These are phyloP conservation scores for Penicillium polonicum DNA, from an alignment of 2,329 filamentous ascomycete species.

Conservation along the genomic window DNA sequence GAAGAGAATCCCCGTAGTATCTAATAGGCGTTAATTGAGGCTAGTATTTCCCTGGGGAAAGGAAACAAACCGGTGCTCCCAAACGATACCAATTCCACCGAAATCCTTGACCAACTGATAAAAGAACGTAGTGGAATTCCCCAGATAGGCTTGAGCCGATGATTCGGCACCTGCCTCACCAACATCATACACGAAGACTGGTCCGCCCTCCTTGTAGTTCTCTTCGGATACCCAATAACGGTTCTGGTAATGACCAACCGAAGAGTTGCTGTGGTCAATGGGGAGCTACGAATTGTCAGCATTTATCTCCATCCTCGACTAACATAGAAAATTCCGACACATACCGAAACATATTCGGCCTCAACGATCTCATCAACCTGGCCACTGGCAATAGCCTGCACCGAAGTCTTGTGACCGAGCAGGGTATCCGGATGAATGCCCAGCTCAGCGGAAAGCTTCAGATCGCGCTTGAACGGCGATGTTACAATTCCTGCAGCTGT, in stretches of 20 bases:
- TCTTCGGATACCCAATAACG: slow-evolving; percentile 55
- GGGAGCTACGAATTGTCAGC: slow-evolving; percentile 27
- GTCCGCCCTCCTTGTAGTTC: slow-evolving; percentile 59
- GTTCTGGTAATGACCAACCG: slow-evolving; percentile 53
- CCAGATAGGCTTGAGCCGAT: slow-evolving; percentile 40
- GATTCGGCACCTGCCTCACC: slow-evolving; percentile 47
- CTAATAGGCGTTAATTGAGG: slow-evolving; percentile 22
- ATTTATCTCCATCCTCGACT: background rate
- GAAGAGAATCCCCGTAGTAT: slow-evolving; percentile 46
- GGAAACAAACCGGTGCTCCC: slow-evolving; percentile 43
- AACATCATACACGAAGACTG: slow-evolving; percentile 51
- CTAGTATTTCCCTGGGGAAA: background rate
- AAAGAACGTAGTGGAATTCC: slow-evolving; percentile 33
- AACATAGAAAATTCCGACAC: background rate
- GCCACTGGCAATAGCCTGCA: slow-evolving; percentile 1
- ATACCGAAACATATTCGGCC: slow-evolving; percentile 13
- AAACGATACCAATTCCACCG: slow-evolving; percentile 41
- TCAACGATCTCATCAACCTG: background rate
- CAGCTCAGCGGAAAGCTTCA: slow-evolving; percentile 20
- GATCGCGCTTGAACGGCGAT: slow-evolving; percentile 13
- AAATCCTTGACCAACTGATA: slow-evolving; percentile 35
- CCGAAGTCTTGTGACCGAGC: slow-evolving; percentile 5
- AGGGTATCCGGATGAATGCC: slow-evolving; percentile 17
- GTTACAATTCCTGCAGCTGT: background rate
- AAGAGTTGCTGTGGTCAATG: slow-evolving; percentile 33